Percentiles rank a stretch among this genome's conserved stretches.
Evolutionary conservation across 352 stramenopile species (phyloP).

Genomic region (Phytophthora colocasiae): DNA sequence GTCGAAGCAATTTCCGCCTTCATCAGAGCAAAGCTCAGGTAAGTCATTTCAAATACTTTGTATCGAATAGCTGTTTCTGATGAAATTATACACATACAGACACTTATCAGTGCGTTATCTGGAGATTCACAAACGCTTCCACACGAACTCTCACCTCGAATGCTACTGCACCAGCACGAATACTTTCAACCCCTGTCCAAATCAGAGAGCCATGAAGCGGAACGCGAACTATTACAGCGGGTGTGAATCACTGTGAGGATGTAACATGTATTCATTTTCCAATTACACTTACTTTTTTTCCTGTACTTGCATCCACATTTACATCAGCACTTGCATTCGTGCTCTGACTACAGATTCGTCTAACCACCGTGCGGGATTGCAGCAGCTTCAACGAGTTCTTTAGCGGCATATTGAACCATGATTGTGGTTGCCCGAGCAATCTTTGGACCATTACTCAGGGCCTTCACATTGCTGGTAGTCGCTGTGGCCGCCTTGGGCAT

Average conservation of each 20-base stretch:
- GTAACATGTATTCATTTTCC: slow-evolving; percentile 5
- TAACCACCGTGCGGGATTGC: slow-evolving; percentile 49
- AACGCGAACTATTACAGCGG: slow-evolving; percentile 9
- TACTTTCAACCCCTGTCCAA: slow-evolving; percentile 27
- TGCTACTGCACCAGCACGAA: slow-evolving; percentile 27
- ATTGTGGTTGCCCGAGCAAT: slow-evolving; percentile 49
- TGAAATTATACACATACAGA: neutral
- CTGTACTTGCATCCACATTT: neutral
- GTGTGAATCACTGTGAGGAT: neutral
- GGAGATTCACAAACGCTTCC: neutral
- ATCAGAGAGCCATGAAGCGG: slow-evolving; percentile 15
- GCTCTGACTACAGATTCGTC: neutral
- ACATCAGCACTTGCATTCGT: slow-evolving; percentile 11
- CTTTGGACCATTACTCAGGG: slow-evolving; percentile 54
- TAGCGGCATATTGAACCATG: slow-evolving; percentile 65
- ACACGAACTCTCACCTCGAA: slow-evolving; percentile 1
- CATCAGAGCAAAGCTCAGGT: slow-evolving; percentile 24
- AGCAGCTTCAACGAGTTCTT: slow-evolving; percentile 50
- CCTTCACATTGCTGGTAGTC: slow-evolving; percentile 53
- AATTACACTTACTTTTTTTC: slow-evolving; percentile 1
- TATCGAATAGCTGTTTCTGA: neutral
- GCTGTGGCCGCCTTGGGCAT: slow-evolving; percentile 47
- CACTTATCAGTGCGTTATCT: slow-evolving; percentile 4
- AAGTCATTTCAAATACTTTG: neutral
- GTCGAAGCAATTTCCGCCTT: slow-evolving; percentile 21